phyloP scores from a whole-genome alignment of 2,329 filamentous ascomycete species.

The Colletotrichum incanum region DNA sequence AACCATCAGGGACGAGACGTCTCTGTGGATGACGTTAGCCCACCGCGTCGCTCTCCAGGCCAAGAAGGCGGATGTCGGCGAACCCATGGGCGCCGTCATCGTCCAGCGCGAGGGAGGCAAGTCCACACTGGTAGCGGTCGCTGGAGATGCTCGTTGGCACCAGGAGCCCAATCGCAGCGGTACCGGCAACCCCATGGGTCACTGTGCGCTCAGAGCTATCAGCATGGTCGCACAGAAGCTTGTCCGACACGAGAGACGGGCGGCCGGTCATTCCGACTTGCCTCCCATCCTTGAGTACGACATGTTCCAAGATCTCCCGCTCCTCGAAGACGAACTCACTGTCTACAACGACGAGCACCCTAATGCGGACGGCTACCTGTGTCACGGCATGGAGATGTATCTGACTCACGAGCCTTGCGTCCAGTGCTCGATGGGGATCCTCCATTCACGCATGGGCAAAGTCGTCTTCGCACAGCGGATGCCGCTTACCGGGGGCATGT shows the following conservation, averaged over 20 bases:
- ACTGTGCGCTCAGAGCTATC: slow-evolving; percentile 84
- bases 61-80: slow-evolving; percentile 72
- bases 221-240: slow-evolving; percentile 84
- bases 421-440: slow-evolving; percentile 96
- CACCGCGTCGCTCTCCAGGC: slow-evolving; percentile 74
- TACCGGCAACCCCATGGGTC: slow-evolving; percentile 82
- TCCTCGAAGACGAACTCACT: slow-evolving; percentile 76
- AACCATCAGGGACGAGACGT: slow-evolving; percentile 76
- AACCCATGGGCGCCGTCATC: slow-evolving; percentile 82
- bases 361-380: slow-evolving; percentile 88
- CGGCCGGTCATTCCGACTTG: slow-evolving; percentile 53
- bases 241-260: slow-evolving; percentile 68
- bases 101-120: slow-evolving; percentile 73
- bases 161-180: slow-evolving; percentile 63
- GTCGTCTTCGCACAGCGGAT: slow-evolving; percentile 87
- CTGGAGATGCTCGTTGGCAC: slow-evolving; percentile 82
- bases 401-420: slow-evolving; percentile 96
- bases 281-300: slow-evolving; percentile 67
- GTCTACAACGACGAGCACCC: slow-evolving; percentile 77
- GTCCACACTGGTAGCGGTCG: slow-evolving; percentile 77
- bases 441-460: slow-evolving; percentile 92
- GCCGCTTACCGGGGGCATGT: slow-evolving; percentile 85
- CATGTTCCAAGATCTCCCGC: slow-evolving; percentile 78
- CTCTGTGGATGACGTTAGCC: slow-evolving; percentile 79
- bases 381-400: slow-evolving; percentile 93